Percentiles rank a stretch among this genome's conserved stretches.
These are phyloP conservation scores for Monilinia fructigena DNA, from an alignment of 2,329 filamentous ascomycete genomes.

Conservation along the genomic window DNA sequence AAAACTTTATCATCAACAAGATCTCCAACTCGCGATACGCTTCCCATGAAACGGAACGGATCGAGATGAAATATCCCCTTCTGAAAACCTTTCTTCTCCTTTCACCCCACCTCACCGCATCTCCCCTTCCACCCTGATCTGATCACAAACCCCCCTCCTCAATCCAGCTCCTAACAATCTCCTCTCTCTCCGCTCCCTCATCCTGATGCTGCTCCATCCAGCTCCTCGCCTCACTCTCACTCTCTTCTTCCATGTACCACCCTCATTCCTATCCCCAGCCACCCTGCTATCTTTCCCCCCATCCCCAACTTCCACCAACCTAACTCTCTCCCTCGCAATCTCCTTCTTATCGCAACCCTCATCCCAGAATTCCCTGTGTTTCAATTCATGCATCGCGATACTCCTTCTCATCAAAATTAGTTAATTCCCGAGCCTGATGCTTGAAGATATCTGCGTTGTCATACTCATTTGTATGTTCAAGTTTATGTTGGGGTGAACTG, in stretches of 20 bases:
- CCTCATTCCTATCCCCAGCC: too few relatives aligned
- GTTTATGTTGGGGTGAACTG: background rate
- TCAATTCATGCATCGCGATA: constrained; percentile 30
- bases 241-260: constrained; percentile 24
- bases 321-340: constrained; percentile 25
- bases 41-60: too few relatives aligned
- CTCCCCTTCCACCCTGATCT: too few relatives aligned
- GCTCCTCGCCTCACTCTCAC: too few relatives aligned
- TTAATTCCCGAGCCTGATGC: constrained; percentile 34
- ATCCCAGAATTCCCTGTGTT: constrained; percentile 2
- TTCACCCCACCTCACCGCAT: background rate
- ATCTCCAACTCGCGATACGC: too few relatives aligned
- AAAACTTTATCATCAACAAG: too few relatives aligned
- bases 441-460: background rate
- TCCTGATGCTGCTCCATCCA: constrained; percentile 26
- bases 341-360: constrained; percentile 28
- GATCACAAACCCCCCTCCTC: background rate
- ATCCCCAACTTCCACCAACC: constrained; percentile 42
- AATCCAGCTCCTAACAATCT: constrained; percentile 20
- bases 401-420: constrained; percentile 35
- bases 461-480: background rate
- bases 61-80: too few relatives aligned
- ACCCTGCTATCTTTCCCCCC: constrained; percentile 29
- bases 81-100: background rate
- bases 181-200: constrained; percentile 35